phyloP scores from a whole-genome alignment of 1,284 basidiomycete species.

The Leccinum subrobustum region DNA sequence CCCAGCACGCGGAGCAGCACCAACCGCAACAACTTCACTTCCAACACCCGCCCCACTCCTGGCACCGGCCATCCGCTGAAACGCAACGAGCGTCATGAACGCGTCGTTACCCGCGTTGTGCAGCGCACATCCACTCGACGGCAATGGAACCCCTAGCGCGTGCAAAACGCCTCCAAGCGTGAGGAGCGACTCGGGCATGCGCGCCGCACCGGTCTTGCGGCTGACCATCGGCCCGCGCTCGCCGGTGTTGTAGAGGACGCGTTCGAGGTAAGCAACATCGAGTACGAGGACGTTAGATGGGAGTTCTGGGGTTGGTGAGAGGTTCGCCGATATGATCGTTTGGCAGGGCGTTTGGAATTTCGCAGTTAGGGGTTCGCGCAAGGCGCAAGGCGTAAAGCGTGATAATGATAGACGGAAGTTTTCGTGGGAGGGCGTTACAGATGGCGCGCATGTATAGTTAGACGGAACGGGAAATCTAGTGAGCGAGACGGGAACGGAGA shows the following conservation, averaged over 20 bases:
- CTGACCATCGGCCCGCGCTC: slow-evolving; percentile 59
- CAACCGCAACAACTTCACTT: not conserved
- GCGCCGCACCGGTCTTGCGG: slow-evolving; percentile 49
- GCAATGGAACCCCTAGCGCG: slow-evolving; percentile 43
- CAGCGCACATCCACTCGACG: slow-evolving; percentile 37
- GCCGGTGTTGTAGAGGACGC: slow-evolving; percentile 54
- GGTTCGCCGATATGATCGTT: not conserved
- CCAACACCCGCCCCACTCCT: not conserved
- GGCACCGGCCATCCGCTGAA: slow-evolving; percentile 64
- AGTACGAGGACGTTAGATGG: slow-evolving; percentile 74
- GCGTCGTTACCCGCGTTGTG: slow-evolving; percentile 76
- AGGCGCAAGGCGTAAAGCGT: not conserved
- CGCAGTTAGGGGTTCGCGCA: not conserved
- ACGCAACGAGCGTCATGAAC: slow-evolving; percentile 57
- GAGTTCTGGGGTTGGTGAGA: slow-evolving; percentile 42
- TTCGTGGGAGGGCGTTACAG: not conserved
- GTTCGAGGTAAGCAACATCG: slow-evolving; percentile 65
- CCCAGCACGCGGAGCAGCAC: not conserved
- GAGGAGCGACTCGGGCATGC: slow-evolving; percentile 47
- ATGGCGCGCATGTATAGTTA: not conserved
- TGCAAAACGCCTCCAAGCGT: slow-evolving; percentile 55
- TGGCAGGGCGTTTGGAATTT: not conserved
- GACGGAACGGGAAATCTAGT: not conserved
- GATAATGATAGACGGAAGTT: not conserved
- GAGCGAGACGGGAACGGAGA: slow-evolving; percentile 18